phyloP scores from a whole-genome alignment of 495 filamentous ascomycete genomes.

The Penicillium cinerascens region DNA sequence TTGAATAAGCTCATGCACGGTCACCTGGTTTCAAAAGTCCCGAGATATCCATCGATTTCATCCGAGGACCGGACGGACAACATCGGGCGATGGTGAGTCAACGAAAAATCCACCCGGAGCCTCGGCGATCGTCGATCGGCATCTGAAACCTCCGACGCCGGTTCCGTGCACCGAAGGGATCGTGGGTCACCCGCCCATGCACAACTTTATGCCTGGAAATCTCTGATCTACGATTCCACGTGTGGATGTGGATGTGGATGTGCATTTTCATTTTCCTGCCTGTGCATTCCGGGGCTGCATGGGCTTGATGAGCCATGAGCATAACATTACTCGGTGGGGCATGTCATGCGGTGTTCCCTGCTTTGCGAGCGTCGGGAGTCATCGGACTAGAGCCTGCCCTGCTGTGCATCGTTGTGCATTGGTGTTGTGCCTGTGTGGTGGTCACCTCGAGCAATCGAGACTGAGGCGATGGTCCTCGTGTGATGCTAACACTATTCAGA shows the following conservation, averaged over 20 bases:
- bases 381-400: neutral
- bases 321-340: neutral
- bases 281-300: neutral
- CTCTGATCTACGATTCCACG: neutral
- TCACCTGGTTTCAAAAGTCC: neutral
- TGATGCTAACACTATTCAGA: too few relatives aligned
- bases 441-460: too few relatives aligned
- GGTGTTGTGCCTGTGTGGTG: too few relatives aligned
- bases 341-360: neutral
- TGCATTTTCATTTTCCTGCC: neutral
- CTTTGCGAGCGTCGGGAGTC: too few relatives aligned
- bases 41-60: neutral
- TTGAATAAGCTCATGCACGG: neutral
- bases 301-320: neutral
- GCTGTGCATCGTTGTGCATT: neutral
- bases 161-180: neutral
- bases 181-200: neutral
- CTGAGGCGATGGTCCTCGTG: too few relatives aligned
- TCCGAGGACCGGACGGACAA: neutral
- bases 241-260: too few relatives aligned
- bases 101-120: neutral
- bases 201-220: neutral
- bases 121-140: neutral
- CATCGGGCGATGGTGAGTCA: neutral
- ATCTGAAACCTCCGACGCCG: neutral